These are phyloP conservation scores for Rhodotorula sp. DNA, from an alignment of 1,284 basidiomycete genomes.

Conservation along the genomic window DNA sequence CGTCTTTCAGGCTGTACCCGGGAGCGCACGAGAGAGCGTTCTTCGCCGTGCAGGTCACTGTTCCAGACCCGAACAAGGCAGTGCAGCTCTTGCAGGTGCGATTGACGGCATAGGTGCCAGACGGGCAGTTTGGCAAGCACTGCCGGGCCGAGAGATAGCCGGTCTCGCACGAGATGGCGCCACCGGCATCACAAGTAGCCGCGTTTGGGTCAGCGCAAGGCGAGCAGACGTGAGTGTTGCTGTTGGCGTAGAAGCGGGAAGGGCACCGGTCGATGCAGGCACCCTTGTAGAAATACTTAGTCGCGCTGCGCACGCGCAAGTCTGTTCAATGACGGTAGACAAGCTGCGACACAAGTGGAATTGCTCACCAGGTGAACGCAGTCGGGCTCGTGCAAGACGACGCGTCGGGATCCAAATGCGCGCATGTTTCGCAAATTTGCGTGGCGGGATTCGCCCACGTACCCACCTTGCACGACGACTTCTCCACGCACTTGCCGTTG, in stretches of 20 bases:
- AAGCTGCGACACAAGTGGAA: not conserved
- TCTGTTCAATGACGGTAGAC: too few relatives aligned
- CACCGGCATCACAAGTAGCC: not conserved
- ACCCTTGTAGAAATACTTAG: not conserved
- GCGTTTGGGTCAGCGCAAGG: slow-evolving; percentile 9
- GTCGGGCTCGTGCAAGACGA: slow-evolving; percentile 4
- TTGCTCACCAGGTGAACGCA: slow-evolving; percentile 1
- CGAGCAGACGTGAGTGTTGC: not conserved
- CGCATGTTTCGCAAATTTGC: slow-evolving; percentile 2
- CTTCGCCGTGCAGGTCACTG: not conserved
- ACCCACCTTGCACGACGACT: not conserved
- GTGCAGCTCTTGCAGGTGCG: not conserved
- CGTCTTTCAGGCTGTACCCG: not conserved
- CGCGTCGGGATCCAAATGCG: not conserved
- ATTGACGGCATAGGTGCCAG: not conserved
- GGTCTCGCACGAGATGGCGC: not conserved
- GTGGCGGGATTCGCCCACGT: slow-evolving; percentile 2
- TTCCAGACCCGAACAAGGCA: not conserved
- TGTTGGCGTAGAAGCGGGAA: slow-evolving; percentile 4
- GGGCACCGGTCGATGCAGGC: slow-evolving; percentile 7
- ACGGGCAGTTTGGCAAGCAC: not conserved
- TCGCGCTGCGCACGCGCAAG: not conserved
- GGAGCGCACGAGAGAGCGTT: not conserved
- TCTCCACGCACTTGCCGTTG: slow-evolving; percentile 1
- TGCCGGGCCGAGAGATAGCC: not conserved